These are phyloP conservation scores for Kwoniella sp. DNA, from an alignment of 768 basidiomycete species.

Conservation along the genomic window DNA sequence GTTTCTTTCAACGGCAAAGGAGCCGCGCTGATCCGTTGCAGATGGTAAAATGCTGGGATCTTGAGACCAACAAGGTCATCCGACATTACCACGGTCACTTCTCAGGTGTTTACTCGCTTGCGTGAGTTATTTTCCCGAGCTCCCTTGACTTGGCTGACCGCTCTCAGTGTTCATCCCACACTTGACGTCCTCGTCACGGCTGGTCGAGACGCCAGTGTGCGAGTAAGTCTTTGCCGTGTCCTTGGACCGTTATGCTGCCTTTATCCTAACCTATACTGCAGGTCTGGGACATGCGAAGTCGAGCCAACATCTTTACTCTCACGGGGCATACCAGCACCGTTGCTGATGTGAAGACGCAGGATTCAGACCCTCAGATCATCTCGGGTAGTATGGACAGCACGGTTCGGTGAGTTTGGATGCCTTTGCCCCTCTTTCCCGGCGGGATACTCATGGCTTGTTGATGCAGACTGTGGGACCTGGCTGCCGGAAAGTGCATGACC, in stretches of 20 bases:
- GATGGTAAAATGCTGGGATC: conserved; percentile 99
- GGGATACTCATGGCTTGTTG: conserved; percentile 4
- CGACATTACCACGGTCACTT: conserved; percentile 97
- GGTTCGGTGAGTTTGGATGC: conserved; percentile 59
- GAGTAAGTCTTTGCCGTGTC: conserved; percentile 55
- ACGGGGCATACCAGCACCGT: conserved; percentile 92
- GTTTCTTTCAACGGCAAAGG: not conserved
- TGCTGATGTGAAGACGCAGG: conserved; percentile 92
- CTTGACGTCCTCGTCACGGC: conserved; percentile 91
- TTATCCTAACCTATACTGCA: conserved; percentile 1
- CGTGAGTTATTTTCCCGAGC: conserved; percentile 66
- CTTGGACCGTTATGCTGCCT: not conserved
- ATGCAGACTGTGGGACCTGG: conserved; percentile 81
- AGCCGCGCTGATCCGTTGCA: conserved; percentile 47
- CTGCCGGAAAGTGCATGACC: conserved; percentile 92
- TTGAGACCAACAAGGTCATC: conserved; percentile 98
- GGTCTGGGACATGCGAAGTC: conserved; percentile 98
- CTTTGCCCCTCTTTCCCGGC: not conserved
- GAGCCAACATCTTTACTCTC: conserved; percentile 89
- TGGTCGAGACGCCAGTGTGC: conserved; percentile 91
- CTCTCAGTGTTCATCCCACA: conserved; percentile 74
- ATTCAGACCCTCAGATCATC: conserved; percentile 95
- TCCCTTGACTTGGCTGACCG: not conserved
- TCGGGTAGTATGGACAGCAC: conserved; percentile 99
- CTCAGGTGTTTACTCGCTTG: conserved; percentile 91